These are phyloP conservation scores for Leccinellum rugosiceps DNA, from an alignment of 768 basidiomycete genomes.

Conservation along the genomic window DNA sequence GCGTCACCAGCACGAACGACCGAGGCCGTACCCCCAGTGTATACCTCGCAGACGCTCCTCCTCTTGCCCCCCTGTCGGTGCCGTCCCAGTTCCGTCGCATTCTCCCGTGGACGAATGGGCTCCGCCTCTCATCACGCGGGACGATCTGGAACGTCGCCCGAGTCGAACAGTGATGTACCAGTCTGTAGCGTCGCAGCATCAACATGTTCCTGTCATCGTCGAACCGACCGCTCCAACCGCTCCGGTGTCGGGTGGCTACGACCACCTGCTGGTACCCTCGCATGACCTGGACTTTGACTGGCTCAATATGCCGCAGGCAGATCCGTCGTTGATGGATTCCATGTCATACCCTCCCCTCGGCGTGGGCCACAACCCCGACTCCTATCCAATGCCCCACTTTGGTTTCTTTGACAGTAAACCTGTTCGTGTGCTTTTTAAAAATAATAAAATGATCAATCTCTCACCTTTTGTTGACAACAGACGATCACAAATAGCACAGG, in stretches of 20 bases:
- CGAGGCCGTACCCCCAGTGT: slow-evolving; percentile 22
- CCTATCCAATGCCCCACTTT: background rate
- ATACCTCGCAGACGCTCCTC: slow-evolving; percentile 35
- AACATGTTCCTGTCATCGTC: background rate
- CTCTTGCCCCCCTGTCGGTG: slow-evolving; percentile 40
- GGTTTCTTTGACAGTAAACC: slow-evolving; percentile 12
- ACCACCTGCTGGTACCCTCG: background rate
- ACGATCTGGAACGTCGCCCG: slow-evolving; percentile 35
- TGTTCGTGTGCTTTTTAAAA: slow-evolving; percentile 11
- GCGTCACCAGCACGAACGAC: slow-evolving; percentile 15
- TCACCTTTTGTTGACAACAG: background rate
- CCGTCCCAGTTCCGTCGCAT: slow-evolving; percentile 25
- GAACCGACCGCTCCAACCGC: slow-evolving; percentile 3
- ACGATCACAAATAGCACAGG: background rate
- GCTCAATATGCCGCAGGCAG: slow-evolving; percentile 9
- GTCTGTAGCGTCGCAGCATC: slow-evolving; percentile 17
- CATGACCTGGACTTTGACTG: slow-evolving; percentile 7
- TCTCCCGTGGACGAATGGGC: slow-evolving; percentile 15
- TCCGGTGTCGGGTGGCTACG: background rate
- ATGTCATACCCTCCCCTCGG: slow-evolving; percentile 1
- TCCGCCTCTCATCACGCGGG: slow-evolving; percentile 23
- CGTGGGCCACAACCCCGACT: background rate
- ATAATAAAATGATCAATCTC: background rate
- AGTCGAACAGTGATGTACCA: slow-evolving; percentile 35
- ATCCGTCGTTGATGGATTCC: slow-evolving; percentile 3